Conservation (phyloP, 148 eudicot genomes). For the Rhododendron ferrugineum region DNA sequence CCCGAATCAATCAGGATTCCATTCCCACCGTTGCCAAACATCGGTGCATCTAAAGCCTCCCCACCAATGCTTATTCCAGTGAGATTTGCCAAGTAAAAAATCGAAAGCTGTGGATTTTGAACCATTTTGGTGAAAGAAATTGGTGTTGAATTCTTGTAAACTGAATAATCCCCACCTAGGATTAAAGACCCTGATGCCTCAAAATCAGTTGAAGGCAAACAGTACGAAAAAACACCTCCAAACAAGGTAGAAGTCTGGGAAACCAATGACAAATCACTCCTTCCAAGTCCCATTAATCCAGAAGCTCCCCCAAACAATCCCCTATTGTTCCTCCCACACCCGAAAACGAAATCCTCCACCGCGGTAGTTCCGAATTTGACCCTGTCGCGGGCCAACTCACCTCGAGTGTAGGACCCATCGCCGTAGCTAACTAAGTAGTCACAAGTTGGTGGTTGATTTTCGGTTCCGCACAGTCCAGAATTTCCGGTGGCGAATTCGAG, state of each 20-base stretch:
- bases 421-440: slow-evolving; percentile 62
- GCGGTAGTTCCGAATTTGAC: slow-evolving; percentile 35
- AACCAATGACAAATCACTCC: slow-evolving; percentile 50
- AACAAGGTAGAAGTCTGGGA: slow-evolving; percentile 45
- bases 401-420: slow-evolving; percentile 64
- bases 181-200: slow-evolving; percentile 53
- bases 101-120: slow-evolving; percentile 36
- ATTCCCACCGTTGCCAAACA: slow-evolving; percentile 32
- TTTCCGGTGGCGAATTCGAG: slow-evolving; percentile 40
- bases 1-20: slow-evolving; percentile 68
- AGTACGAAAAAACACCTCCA: slow-evolving; percentile 65
- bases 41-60: slow-evolving; percentile 28
- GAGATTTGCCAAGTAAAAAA: slow-evolving; percentile 55
- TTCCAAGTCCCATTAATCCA: slow-evolving; percentile 75
- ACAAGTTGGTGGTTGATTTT: slow-evolving; percentile 30
- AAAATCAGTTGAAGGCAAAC: slow-evolving; percentile 51
- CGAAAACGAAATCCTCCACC: slow-evolving; percentile 49
- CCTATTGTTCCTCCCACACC: slow-evolving; percentile 64
- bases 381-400: slow-evolving; percentile 44
- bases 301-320: slow-evolving; percentile 74
- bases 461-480: slow-evolving; percentile 24
- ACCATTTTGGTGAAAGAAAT: slow-evolving; percentile 56
- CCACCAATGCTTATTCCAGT: slow-evolving; percentile 61
- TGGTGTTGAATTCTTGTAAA: slow-evolving; percentile 50
- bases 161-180: slow-evolving; percentile 38